Evolutionary conservation across 139 green algal species (phyloP).

Genomic region (Micractinium sp.): DNA sequence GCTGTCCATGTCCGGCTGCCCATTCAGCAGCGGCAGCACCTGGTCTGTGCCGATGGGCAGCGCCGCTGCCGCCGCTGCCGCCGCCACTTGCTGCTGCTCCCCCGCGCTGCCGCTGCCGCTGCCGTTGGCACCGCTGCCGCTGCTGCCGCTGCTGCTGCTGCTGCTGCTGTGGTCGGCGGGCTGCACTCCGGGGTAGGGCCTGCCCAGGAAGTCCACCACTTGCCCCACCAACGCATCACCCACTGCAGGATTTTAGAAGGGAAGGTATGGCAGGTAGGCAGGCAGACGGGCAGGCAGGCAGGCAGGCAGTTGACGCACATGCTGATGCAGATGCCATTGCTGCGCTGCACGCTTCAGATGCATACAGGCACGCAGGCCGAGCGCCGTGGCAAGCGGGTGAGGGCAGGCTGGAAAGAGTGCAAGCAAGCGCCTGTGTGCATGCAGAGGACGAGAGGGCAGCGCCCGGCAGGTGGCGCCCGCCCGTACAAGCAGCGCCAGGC

Average conservation of each 20-base stretch:
- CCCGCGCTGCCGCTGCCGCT: background rate
- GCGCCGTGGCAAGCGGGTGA: too few relatives aligned
- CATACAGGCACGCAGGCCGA: background rate
- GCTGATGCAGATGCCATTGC: background rate
- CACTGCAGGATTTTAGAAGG: constrained; percentile 33
- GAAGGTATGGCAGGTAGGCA: background rate
- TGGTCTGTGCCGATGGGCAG: constrained; percentile 44
- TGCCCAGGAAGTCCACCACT: constrained; percentile 72
- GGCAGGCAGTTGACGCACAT: background rate
- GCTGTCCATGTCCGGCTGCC: constrained; percentile 72
- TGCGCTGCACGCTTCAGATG: too few relatives aligned
- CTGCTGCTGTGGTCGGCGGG: background rate
- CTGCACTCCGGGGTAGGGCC: constrained; percentile 23
- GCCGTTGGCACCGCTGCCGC: constrained; percentile 27
- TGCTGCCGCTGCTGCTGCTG: constrained; percentile 25
- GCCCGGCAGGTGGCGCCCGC: too few relatives aligned
- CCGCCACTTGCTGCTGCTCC: constrained; percentile 31
- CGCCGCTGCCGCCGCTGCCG: background rate
- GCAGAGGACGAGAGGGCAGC: too few relatives aligned
- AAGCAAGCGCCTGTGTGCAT: background rate
- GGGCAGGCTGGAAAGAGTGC: background rate
- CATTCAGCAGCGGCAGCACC: constrained; percentile 70
- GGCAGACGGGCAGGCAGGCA: background rate
- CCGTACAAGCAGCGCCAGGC: too few relatives aligned
- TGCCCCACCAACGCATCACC: constrained; percentile 55